Base-by-base conservation (phyloP, 2,329 filamentous ascomycete genomes). In the Didymella exigua region DNA sequence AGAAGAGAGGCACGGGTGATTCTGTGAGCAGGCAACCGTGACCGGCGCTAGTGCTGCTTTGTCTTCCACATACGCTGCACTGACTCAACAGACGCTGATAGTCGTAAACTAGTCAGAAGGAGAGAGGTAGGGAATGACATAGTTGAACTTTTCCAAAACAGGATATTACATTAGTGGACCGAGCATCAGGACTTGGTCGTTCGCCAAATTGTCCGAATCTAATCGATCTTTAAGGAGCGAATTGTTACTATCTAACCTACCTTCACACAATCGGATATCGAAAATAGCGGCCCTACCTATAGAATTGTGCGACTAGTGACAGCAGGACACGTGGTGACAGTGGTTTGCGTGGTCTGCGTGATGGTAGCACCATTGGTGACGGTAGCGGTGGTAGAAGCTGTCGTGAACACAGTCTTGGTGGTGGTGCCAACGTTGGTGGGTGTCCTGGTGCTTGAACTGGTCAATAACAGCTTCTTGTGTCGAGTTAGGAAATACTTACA, bases 241-340 rank as follows among this genome's bases (percentile, higher is more conserved):
- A 27, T 49, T 26, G 3, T 9, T 7, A n/a, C 10, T 27, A 26
- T 19, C n/a, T 13, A 34, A 33, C 13, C 16, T 33, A 18, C 9
- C 14, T 49, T 33, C 13, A 7, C 8, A 19, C 29, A 31, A 27
- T 21, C 9, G 21, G 4, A n/a, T 33, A 40, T 9, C 29, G 37
- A 27, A 5, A 24, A 7, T 9, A 19, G 13, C 36, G 7, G 4
- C 18, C 27, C 44, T n/a, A 5, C 26, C 45, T 41, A 44, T 14
- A 54, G n/a, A 2, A 37, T 19, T 8, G 44, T 37, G 34, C 24
- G 31, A 5, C 7, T 45, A n/a, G 38, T 30, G 13, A 18, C 19
- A 4, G 43, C 37, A 41, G 51, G 56, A 19, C 56, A 55, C 5
- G 37, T 45, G 4, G 56, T 58, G 14, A 58, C 21, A 6, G 54